These are phyloP conservation scores for Triticum monococcum DNA, from an alignment of 176 grass and related monocot species.

Conservation along the genomic window DNA sequence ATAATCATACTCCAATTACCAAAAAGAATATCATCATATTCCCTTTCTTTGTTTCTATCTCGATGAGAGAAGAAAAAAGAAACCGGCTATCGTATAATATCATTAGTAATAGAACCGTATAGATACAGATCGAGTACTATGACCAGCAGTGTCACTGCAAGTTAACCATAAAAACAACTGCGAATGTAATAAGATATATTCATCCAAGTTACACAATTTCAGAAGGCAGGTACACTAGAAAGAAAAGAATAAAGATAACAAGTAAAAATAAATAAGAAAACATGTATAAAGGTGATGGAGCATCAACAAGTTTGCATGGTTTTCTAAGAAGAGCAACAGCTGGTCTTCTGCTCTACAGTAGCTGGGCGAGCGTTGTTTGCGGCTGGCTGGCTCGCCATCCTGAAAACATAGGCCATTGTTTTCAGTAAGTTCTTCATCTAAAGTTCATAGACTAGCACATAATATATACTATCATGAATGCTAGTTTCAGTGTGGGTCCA, in stretches of 20 bases:
- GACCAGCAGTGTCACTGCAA: background rate
- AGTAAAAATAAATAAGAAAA: background rate
- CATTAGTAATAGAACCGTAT: too few species aligned
- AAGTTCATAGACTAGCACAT: background rate
- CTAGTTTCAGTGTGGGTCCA: background rate
- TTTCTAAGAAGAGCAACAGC: constrained; percentile 59
- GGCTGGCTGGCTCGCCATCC: constrained; percentile 77
- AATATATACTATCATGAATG: background rate
- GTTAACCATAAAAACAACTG: background rate
- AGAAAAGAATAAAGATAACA: background rate
- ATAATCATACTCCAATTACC: too few species aligned
- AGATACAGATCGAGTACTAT: too few species aligned
- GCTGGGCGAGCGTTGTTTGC: constrained; percentile 37
- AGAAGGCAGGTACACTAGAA: background rate
- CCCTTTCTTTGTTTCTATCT: background rate
- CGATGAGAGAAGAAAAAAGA: background rate
- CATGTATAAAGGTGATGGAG: background rate
- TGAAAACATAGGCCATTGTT: background rate
- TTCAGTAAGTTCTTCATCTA: background rate
- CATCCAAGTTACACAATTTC: background rate
- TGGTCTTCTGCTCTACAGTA: constrained; percentile 47
- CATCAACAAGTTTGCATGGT: background rate
- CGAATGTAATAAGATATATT: background rate
- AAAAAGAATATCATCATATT: background rate
- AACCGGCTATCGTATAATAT: background rate